Conservation (phyloP, 2,329 filamentous ascomycete genomes). For the Paecilomyces variotii region DNA sequence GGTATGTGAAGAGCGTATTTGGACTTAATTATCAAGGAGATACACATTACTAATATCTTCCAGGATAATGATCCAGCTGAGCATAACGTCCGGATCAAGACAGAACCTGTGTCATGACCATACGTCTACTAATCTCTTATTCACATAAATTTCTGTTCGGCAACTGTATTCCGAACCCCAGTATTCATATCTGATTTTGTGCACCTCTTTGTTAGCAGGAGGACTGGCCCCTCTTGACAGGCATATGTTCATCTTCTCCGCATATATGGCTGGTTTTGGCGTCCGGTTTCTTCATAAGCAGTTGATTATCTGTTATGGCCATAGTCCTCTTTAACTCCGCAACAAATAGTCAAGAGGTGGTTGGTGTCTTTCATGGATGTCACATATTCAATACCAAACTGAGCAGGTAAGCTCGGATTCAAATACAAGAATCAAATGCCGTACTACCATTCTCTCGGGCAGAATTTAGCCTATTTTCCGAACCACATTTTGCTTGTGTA, state of each 20-base stretch:
- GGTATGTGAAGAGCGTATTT: constrained; percentile 26
- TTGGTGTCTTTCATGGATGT: not conserved
- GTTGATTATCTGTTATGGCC: not conserved
- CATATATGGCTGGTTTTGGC: not conserved
- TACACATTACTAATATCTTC: constrained; percentile 6
- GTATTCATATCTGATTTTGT: not conserved
- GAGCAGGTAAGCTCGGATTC: not conserved
- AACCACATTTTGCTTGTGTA: not conserved
- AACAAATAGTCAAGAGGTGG: not conserved
- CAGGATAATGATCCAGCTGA: constrained; percentile 28
- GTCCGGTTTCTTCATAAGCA: not conserved
- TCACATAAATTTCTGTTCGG: not conserved
- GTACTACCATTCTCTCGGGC: not conserved
- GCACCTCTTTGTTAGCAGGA: not conserved
- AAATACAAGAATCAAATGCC: not conserved
- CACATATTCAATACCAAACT: not conserved
- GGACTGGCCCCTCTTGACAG: not conserved
- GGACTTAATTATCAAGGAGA: not conserved
- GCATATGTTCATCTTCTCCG: not conserved
- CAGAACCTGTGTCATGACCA: constrained; percentile 24
- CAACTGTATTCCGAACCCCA: not conserved
- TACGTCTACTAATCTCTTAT: constrained; percentile 2
- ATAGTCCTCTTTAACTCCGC: not conserved
- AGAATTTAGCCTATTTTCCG: not conserved
- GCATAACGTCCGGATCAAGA: constrained; percentile 33